Conservation (phyloP, 2,329 filamentous ascomycete genomes). For the Cordyceps tenuipes region DNA sequence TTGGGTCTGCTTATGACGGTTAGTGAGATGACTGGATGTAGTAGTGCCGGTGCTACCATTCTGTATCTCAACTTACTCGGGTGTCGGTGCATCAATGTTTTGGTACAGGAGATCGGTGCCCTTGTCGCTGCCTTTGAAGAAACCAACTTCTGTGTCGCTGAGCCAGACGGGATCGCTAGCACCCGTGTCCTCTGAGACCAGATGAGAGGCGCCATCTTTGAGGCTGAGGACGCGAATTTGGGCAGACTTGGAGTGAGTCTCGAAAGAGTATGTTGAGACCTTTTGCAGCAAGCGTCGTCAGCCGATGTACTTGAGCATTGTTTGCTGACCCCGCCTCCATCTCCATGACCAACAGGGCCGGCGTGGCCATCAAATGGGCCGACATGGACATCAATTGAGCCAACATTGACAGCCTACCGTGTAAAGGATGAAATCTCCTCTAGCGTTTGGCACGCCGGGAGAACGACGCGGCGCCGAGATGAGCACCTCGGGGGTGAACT, state of each 20-base stretch:
- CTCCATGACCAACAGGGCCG: no score
- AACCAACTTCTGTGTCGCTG: slow-evolving; percentile 51
- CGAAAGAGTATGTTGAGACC: slow-evolving; percentile 71
- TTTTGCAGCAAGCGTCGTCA: slow-evolving; percentile 18
- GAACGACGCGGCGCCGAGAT: slow-evolving; percentile 68
- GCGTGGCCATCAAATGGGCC: no score
- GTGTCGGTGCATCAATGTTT: slow-evolving; percentile 24
- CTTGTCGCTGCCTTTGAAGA: slow-evolving; percentile 43
- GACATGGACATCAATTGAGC: neutral
- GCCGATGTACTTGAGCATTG: neutral
- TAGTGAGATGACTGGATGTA: neutral
- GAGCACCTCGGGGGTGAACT: slow-evolving; percentile 70
- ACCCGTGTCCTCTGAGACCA: slow-evolving; percentile 55
- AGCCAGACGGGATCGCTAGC: slow-evolving; percentile 73
- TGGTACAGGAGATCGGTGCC: slow-evolving; percentile 39
- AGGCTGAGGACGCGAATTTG: slow-evolving; percentile 68
- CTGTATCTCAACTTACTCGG: slow-evolving; percentile 27
- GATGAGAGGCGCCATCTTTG: slow-evolving; percentile 52
- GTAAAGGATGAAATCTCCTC: slow-evolving; percentile 57
- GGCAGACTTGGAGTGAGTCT: slow-evolving; percentile 57
- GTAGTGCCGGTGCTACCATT: neutral
- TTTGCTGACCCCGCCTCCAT: neutral
- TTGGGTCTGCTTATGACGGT: slow-evolving; percentile 23
- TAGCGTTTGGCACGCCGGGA: slow-evolving; percentile 58
- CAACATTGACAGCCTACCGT: slow-evolving; percentile 34